Evolutionary conservation across 768 basidiomycete genomes (phyloP), one percentile per base, ranked within the genome.

Genomic region (Agaricus blazei): DNA sequence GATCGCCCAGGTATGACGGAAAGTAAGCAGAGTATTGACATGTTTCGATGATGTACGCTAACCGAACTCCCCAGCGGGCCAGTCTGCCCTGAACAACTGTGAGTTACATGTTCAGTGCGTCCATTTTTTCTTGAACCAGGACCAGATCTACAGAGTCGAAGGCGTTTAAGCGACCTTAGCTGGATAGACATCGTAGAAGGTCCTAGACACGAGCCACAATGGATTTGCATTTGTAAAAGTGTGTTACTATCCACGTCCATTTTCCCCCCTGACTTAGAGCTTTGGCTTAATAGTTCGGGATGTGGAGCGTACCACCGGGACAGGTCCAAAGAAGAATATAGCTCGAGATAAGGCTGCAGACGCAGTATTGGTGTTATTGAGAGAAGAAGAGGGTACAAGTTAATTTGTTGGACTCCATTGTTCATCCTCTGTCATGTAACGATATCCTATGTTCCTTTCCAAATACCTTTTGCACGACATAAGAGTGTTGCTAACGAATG

Each of bases 191-290:
- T 69, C 0, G 64, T 61, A 4, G 66, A 65, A 9, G 84, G 83
- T 0, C 71, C 72, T 0, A 67, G 66, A 11, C 74, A 83, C 52
- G 68, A 65, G 3, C 78, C 76, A 5, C 62, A 66, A 38, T 88
- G 85, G 85, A 84, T 73, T 1, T 76, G 71, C 2, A 59, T 76
- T 4, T 87, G 85, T 67, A 85, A 82, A 74, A 77, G 87, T 84
- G 59, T 61, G 64, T 48, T 26, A 6, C 52, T 60, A 47, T 59
- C 28, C 9, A n/a, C 34, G n/a, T 23, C 19, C n/a, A 50, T 43
- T 52, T 58, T 15, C 49, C 29, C 45, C 23, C 19, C 43, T 31
- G 57, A 45, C 43, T 62, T 37, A 60, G 48, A 58, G 27, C 58
- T 53, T 37, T 47, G 53, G 37, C 23, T 56, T 52, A 37, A 24